Percentiles rank a stretch among this genome's conserved stretches.
These are phyloP conservation scores for Globisporangium sylvaticum DNA, from an alignment of 352 stramenopile species.

Conservation along the genomic window DNA sequence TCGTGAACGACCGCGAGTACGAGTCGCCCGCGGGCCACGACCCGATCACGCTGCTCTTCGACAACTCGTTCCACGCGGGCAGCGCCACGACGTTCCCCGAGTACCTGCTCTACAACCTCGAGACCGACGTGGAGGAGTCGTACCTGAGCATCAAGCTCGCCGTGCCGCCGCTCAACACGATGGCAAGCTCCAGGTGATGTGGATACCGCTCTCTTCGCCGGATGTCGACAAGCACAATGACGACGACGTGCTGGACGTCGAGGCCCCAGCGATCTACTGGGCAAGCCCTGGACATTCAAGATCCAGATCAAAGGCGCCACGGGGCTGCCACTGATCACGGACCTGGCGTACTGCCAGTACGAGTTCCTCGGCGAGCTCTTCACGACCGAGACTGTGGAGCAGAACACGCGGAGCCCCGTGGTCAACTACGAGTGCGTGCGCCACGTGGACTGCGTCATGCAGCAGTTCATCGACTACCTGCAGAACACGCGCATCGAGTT, in stretches of 20 bases:
- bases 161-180: conserved; percentile 90
- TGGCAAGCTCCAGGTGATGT: conserved; percentile 88
- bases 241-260: conserved; percentile 68
- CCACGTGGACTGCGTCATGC: conserved; percentile 82
- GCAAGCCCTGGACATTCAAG: conserved; percentile 90
- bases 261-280: conserved; percentile 74
- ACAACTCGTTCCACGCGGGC: conserved; percentile 91
- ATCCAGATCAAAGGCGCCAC: conserved; percentile 80
- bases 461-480: conserved; percentile 86
- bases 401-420: conserved; percentile 80
- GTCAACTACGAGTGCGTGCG: conserved; percentile 91
- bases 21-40: conserved; percentile 81
- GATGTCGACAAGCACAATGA: conserved; percentile 63
- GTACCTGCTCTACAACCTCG: conserved; percentile 90
- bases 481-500: conserved; percentile 81
- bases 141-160: conserved; percentile 90
- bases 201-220: conserved; percentile 80
- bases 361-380: conserved; percentile 91
- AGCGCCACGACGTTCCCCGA: conserved; percentile 91
- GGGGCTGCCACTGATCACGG: conserved; percentile 85
- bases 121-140: conserved; percentile 88
- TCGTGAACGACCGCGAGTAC: conserved; percentile 88
- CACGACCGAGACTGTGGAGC: conserved; percentile 89
- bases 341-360: conserved; percentile 91
- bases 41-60: conserved; percentile 90